A percentile compares a stretch with the other conserved stretches of the same genome.
Conservation (phyloP, 371 early-diverging fungal species). For the Saksenaea vasiformis region DNA sequence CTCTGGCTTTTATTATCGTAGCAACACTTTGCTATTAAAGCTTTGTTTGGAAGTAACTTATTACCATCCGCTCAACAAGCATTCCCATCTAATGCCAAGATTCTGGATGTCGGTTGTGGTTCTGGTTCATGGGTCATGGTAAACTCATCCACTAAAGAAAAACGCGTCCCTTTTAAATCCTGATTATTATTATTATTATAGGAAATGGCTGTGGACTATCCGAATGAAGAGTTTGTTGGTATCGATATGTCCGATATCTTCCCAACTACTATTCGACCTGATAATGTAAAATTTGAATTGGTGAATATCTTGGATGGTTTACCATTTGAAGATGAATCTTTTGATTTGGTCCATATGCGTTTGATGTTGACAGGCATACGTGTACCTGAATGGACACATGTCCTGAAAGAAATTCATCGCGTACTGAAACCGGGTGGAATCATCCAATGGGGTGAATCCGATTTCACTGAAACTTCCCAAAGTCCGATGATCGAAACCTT, state of each 20-base stretch:
- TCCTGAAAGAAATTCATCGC: slow-evolving; percentile 39
- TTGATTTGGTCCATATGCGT: slow-evolving; percentile 55
- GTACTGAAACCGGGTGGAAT: slow-evolving; percentile 51
- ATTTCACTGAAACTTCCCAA: slow-evolving; percentile 32
- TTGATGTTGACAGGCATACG: slow-evolving; percentile 36
- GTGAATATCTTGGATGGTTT: slow-evolving; percentile 38
- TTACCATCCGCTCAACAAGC: slow-evolving; percentile 20
- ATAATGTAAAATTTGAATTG: slow-evolving; percentile 44
- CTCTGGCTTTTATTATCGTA: slow-evolving; percentile 1
- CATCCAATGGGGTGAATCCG: slow-evolving; percentile 43
- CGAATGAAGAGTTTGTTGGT: slow-evolving; percentile 51
- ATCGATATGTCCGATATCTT: slow-evolving; percentile 56
- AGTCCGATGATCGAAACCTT: slow-evolving; percentile 5
- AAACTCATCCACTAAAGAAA: slow-evolving; percentile 1
- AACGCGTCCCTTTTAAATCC: not conserved
- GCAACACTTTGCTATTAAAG: slow-evolving; percentile 44
- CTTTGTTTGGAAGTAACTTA: slow-evolving; percentile 27
- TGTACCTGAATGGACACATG: slow-evolving; percentile 33
- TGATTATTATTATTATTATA: slow-evolving; percentile 12
- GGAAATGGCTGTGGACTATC: slow-evolving; percentile 64
- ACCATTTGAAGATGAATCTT: slow-evolving; percentile 44
- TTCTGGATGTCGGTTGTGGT: slow-evolving; percentile 30
- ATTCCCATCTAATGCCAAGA: slow-evolving; percentile 20
- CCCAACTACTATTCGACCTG: slow-evolving; percentile 43
- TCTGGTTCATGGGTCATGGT: slow-evolving; percentile 31